These are phyloP conservation scores for Rhodotorula graminis DNA, from an alignment of 768 basidiomycete genomes.

Conservation along the genomic window DNA sequence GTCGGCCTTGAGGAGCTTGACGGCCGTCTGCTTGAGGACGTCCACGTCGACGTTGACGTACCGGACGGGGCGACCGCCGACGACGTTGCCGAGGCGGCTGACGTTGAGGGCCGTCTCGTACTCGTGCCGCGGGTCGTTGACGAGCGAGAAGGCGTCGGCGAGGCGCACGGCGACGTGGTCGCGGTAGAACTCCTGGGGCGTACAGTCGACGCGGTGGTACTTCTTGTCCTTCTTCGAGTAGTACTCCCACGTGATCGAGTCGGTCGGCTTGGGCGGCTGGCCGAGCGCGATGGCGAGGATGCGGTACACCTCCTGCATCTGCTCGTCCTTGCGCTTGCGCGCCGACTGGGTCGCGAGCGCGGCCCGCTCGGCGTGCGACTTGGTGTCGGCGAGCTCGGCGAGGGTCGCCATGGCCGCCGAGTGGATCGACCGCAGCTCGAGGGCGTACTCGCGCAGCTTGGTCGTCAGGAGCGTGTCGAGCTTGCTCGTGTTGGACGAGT, in stretches of 20 bases:
- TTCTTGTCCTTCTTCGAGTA: constrained; percentile 70
- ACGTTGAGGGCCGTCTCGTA: constrained; percentile 80
- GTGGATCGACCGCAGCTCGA: constrained; percentile 61
- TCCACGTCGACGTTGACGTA: constrained; percentile 50
- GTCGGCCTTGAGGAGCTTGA: constrained; percentile 51
- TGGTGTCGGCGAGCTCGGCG: constrained; percentile 48
- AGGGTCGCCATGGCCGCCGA: constrained; percentile 13
- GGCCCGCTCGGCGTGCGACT: constrained; percentile 19
- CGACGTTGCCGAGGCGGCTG: constrained; percentile 85
- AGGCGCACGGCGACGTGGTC: constrained; percentile 50
- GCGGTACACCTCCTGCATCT: constrained; percentile 76
- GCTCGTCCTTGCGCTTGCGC: constrained; percentile 75
- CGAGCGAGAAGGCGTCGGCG: constrained; percentile 70
- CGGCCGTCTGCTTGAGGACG: constrained; percentile 70
- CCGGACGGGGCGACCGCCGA: constrained; percentile 75
- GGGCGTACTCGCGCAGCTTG: constrained; percentile 84
- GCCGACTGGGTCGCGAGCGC: constrained; percentile 50
- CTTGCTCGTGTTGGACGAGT: constrained; percentile 67
- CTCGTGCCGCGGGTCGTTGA: constrained; percentile 86
- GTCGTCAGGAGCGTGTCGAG: constrained; percentile 76
- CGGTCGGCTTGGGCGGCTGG: constrained; percentile 69
- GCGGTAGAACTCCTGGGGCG: constrained; percentile 73
- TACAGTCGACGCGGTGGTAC: constrained; percentile 59
- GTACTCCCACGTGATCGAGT: constrained; percentile 80
- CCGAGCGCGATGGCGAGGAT: constrained; percentile 82